Conservation (phyloP, 176 grass and related monocot species). For the Neostapfia colusana region DNA sequence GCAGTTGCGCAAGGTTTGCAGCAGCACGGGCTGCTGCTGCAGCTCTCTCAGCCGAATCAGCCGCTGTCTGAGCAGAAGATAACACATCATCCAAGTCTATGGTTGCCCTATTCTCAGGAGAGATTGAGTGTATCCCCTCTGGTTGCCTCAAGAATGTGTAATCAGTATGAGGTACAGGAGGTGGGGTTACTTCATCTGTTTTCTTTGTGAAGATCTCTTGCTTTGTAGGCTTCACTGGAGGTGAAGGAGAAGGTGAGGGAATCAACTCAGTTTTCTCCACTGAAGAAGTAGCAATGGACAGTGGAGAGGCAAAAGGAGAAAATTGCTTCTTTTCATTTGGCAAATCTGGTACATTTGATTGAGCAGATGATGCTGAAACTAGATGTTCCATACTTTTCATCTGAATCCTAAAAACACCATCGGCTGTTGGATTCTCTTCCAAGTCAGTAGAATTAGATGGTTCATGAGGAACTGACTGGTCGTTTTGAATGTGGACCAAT, state of each 20-base stretch:
- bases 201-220: conserved; percentile 37
- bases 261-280: conserved; percentile 34
- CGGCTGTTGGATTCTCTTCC: conserved; percentile 51
- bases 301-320: conserved; percentile 60
- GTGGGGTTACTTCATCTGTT: conserved; percentile 42
- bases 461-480: conserved; percentile 36
- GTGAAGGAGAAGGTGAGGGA: conserved; percentile 28
- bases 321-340: conserved; percentile 67
- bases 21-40: conserved; percentile 74
- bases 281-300: conserved; percentile 38
- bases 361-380: conserved; percentile 40
- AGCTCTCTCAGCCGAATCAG: conserved; percentile 75
- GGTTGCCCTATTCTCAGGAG: conserved; percentile 31
- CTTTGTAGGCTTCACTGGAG: conserved; percentile 47
- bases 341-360: conserved; percentile 44
- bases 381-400: conserved; percentile 43
- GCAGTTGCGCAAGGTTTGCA: conserved; percentile 71
- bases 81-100: conserved; percentile 73
- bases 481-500: conserved; percentile 35
- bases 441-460: conserved; percentile 39
- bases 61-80: conserved; percentile 70
- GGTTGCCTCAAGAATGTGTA: conserved; percentile 33
- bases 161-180: conserved; percentile 40
- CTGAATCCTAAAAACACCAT: conserved; percentile 40
- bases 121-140: conserved; percentile 20